Conservation (phyloP, 106 monocot species). For the Cymbidium sinense region DNA sequence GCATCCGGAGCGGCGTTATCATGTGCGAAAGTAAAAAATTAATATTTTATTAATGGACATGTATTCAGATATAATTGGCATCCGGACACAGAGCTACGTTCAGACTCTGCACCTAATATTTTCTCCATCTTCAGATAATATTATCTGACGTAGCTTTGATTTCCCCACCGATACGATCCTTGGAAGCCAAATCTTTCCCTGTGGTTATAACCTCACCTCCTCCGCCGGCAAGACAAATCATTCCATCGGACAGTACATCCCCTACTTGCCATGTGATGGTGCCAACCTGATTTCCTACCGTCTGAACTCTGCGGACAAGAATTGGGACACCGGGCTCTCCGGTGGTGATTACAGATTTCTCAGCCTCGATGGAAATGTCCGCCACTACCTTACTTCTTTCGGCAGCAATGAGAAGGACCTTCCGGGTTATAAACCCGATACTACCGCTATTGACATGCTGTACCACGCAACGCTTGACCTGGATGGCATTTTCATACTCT, state of each 20-base stretch:
- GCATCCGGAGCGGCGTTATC: no score
- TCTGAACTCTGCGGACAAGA: no score
- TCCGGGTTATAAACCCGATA: neutral
- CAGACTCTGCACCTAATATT: no score
- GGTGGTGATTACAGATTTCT: neutral
- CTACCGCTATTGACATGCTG: no score
- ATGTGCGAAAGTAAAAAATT: no score
- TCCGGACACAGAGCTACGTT: no score
- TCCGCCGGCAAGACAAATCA: no score
- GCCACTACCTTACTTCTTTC: neutral
- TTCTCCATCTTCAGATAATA: neutral
- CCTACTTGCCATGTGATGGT: neutral
- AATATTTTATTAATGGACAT: no score
- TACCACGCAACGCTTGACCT: neutral
- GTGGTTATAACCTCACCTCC: constrained; percentile 9
- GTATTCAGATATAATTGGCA: no score
- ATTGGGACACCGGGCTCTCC: no score
- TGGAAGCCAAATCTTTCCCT: constrained; percentile 12
- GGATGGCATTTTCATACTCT: neutral
- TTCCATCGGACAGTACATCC: no score
- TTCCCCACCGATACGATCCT: constrained; percentile 31
- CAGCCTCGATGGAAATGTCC: neutral
- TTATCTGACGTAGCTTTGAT: constrained; percentile 16
- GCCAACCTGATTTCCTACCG: no score
- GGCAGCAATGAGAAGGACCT: neutral